Base-by-base conservation (phyloP, 805 yeast species). In the Schizosaccharomyces cryophilus region DNA sequence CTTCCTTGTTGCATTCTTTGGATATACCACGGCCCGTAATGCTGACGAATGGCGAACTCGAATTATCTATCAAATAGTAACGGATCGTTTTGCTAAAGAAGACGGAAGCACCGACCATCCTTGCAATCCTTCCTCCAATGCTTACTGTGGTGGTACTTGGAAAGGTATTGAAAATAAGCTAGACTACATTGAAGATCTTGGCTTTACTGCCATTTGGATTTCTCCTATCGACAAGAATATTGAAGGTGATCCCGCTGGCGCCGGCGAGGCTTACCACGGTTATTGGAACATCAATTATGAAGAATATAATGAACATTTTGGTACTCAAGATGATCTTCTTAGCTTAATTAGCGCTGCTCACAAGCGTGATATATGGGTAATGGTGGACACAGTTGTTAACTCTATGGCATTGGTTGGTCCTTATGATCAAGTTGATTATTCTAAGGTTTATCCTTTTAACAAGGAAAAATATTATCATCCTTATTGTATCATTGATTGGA, bases 131-230 rank as follows among this genome's bases (percentile, higher is more conserved):
- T 21, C 35, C 15, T 29, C 55, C 5, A 26, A 38, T n/a, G n/a
- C 17, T 17, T 61, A 60, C 24, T 61, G 63, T 24, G 63, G 63
- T 24, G 63, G 63, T 7, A 47, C 63, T 15, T 61, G 61, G 61
- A 35, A 59, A 19, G 63, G 63, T 29, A 26, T 61, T 35, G 51
- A 35, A 15, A 26, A 29, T 4, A 45, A 60, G 15, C 51, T 61
- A 19, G 62, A 61, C 30, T 61, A 61, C 42, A 61, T 61, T 5
- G 55, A 29, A n/a, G 60, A 60, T 30, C 61, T 61, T 62, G 63
- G 63, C 4, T 61, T 61, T 26, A 62, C 31, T 15, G 63, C 63
- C 31, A 48, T 61, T 30, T 61, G 63, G 63, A 60, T 61, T 21
- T 61, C 63, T 4, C 63, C 63, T 9, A 21, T 61, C 29, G 54